Conservation (phyloP, 805 yeast species). For the Ogataea thermomethanolica region DNA sequence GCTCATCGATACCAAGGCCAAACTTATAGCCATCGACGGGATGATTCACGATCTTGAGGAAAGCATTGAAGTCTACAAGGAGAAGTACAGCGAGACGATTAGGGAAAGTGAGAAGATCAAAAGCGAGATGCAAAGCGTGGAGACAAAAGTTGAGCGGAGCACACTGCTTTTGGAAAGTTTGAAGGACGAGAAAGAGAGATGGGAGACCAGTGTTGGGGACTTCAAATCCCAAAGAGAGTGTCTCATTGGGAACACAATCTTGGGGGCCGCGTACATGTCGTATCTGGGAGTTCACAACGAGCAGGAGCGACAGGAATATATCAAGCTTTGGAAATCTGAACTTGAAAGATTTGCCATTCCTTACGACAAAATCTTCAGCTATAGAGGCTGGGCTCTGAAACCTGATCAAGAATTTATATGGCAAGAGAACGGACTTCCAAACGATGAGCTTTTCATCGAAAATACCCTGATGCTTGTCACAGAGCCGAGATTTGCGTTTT, state of each 20-base stretch:
- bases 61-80: constrained; percentile 66
- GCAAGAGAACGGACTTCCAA: constrained; percentile 50
- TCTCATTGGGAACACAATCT: constrained; percentile 61
- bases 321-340: constrained; percentile 24
- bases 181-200: constrained; percentile 64
- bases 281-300: constrained; percentile 52
- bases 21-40: constrained; percentile 70
- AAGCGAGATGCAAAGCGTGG: constrained; percentile 61
- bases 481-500: constrained; percentile 42
- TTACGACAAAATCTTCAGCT: constrained; percentile 35
- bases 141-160: constrained; percentile 59
- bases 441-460: constrained; percentile 60
- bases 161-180: constrained; percentile 57
- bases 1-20: constrained; percentile 59
- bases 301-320: constrained; percentile 32
- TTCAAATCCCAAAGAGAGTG: constrained; percentile 45
- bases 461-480: constrained; percentile 52
- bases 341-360: constrained; percentile 37
- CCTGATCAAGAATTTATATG: constrained; percentile 44
- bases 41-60: constrained; percentile 74
- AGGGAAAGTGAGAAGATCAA: constrained; percentile 76
- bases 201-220: constrained; percentile 58
- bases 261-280: constrained; percentile 58
- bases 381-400: constrained; percentile 38
- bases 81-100: constrained; percentile 66